phyloP scores from a whole-genome alignment of 306 rosid species.

The Vachellia pachyceras region DNA sequence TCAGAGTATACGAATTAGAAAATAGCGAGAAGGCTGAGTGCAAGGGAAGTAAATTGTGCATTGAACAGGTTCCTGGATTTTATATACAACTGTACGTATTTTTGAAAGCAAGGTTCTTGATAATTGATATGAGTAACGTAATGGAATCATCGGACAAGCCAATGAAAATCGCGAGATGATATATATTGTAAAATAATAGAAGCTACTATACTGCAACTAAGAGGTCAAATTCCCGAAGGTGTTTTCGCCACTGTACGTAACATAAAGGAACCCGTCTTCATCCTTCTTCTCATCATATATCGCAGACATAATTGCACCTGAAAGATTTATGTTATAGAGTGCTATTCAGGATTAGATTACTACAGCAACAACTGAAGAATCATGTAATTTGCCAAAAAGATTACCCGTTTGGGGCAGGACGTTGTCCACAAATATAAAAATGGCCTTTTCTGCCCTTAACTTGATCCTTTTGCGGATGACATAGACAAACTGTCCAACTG shows the following conservation, averaged over 20 bases:
- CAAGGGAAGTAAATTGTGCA: slow-evolving; percentile 27
- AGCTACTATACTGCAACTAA: slow-evolving; percentile 25
- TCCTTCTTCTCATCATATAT: slow-evolving; percentile 95
- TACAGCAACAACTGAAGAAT: slow-evolving; percentile 5
- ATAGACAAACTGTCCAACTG: slow-evolving; percentile 70
- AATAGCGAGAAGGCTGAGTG: background rate
- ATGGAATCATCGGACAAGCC: slow-evolving; percentile 43
- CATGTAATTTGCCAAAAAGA: slow-evolving; percentile 16
- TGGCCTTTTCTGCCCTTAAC: slow-evolving; percentile 71
- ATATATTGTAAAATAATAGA: background rate
- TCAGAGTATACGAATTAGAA: background rate
- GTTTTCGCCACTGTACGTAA: slow-evolving; percentile 91
- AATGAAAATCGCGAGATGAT: slow-evolving; percentile 33
- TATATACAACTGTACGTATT: slow-evolving; percentile 52
- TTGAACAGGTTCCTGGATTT: slow-evolving; percentile 43
- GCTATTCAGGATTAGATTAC: slow-evolving; percentile 26
- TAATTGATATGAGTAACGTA: slow-evolving; percentile 40
- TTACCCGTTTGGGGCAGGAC: slow-evolving; percentile 84
- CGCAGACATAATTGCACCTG: slow-evolving; percentile 94
- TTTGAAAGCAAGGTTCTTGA: slow-evolving; percentile 42
- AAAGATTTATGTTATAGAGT: slow-evolving; percentile 22
- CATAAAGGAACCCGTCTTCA: slow-evolving; percentile 92
- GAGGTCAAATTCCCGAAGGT: slow-evolving; percentile 63
- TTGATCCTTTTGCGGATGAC: slow-evolving; percentile 73
- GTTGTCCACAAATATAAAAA: slow-evolving; percentile 71